Base-by-base conservation (phyloP, 2,329 filamentous ascomycete genomes). In the Aspergillus intermedius region DNA sequence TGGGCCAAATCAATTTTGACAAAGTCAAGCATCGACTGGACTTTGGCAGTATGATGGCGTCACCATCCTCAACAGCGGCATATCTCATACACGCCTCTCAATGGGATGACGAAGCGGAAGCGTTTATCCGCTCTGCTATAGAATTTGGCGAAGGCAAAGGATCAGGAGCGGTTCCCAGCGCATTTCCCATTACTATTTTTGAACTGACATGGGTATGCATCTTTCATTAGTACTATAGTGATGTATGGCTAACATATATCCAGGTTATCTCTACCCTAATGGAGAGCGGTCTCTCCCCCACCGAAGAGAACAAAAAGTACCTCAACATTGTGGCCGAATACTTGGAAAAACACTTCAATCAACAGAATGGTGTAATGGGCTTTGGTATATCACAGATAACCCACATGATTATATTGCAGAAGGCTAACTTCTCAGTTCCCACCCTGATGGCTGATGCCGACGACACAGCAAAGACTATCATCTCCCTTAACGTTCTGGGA, bases 41-140 rank as follows among this genome's bases (percentile, higher is more conserved):
- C 9, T 50, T 59, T 41, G 68, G 67, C 2, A 58, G 58, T 5
- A 67, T 72, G 55, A 60, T 71, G 55, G 67, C 55, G 2, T 72
- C 69, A 1, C 71, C 71, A 6, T 67, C 69, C 1, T 67, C 71
- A 1, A 74, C 70, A 1, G 70, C 70, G 0, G 69, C 65, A 21
- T 69, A 67, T 47, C 47, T 71, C 6, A 68, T 70, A 52, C 47
- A 65, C 32, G 46, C 53, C 4, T 53, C 55, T 1, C 17, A 42
- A 2, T 70, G 68, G 68, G 63, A 69, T 50, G 47, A 58, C 5
- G 61, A 67, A 12, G 58, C 63, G 1, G 67, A 70, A 44, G 49
- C 21, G 3, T 70, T 67, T 50, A 55, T 71, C 4, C 54, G 52
- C 3, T 40, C 49, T 19, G 59, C 60, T 1, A 40, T 59, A 6